phyloP scores from a whole-genome alignment of 208 protist species.

The Plasmodiophora brassicae region DNA sequence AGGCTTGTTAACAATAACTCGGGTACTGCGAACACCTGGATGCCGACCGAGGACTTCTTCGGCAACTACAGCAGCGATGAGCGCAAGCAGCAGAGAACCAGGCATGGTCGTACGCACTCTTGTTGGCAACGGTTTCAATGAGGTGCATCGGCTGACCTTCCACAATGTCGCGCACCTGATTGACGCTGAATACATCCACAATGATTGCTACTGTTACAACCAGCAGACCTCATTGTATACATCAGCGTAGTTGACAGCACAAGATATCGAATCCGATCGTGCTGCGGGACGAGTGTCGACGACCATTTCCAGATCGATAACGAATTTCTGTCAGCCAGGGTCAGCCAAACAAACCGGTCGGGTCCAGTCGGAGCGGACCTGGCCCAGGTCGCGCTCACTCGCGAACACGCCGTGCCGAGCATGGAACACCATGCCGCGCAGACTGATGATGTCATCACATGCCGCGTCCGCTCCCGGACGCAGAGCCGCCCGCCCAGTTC shows the following conservation, averaged over 20 bases:
- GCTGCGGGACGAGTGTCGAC: background rate
- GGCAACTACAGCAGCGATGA: background rate
- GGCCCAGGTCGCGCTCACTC: background rate
- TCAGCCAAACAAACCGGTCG: background rate
- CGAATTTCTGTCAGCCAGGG: background rate
- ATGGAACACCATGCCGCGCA: background rate
- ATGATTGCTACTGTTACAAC: background rate
- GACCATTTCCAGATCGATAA: background rate
- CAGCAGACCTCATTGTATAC: background rate
- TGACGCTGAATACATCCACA: background rate
- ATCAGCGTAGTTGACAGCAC: background rate
- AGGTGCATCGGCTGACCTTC: background rate
- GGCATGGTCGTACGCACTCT: background rate
- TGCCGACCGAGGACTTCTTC: background rate
- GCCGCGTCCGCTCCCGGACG: no score
- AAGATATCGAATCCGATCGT: background rate
- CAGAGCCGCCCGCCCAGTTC: no score
- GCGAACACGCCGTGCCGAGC: background rate
- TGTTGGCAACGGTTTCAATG: background rate
- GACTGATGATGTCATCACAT: background rate
- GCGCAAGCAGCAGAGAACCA: background rate
- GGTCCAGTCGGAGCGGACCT: background rate
- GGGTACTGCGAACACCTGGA: background rate
- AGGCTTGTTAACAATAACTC: background rate
- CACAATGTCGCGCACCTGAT: background rate